Evolutionary conservation across 2,329 filamentous ascomycete species (phyloP), one percentile per base, ranked within the genome.

Genomic region (Sarocladium kiliense): DNA sequence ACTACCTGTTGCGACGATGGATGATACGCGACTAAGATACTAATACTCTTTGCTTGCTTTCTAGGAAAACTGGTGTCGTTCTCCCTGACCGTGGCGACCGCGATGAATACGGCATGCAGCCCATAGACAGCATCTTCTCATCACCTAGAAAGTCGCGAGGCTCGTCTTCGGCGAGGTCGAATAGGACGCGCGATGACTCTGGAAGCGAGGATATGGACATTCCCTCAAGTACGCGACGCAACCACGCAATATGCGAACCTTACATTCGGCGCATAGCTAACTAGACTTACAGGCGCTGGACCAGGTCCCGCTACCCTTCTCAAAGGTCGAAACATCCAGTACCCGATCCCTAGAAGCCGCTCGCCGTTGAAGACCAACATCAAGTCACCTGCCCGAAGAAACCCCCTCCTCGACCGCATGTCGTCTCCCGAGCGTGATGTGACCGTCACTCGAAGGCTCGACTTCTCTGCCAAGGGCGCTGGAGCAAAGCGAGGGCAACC

Each of bases 91-190:
- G 78, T 55, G 90, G 90, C 54, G 77, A 86, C 58, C 88, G 91
- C 73, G 93, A 97, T 72, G 91, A 95, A 68, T 79, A 96, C 78
- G 94, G 93, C 70, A 85, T 99, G 76, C 91, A 97, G 68, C 87
- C 89, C 34, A 81, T 96, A 57, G 89, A 93, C 34, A 84, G 84
- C 61, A 84, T 97, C 61, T 96, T 96, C 71, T 97, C 92, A 9
- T 96, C 92, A 19, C 91, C 92, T 14, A 81, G 84, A 61, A 88
- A 86, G 60, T 44, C 27, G 41, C 39, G 16, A 56, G 21, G 55
- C 45, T 21, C 47, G 6, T 51, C 47, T 3, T 51, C 47, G 10
- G 65, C 3, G 67, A 69, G 12, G 49, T 56, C 60, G 21, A 42
- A 41, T 21, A 34, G 53, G 41, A 47, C 53, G 53, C 39, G 39